A percentile compares a stretch with the other conserved stretches of the same genome.
Evolutionary conservation across 179 eudicot genomes (phyloP).

Genomic region (Carnegiea gigantea): DNA sequence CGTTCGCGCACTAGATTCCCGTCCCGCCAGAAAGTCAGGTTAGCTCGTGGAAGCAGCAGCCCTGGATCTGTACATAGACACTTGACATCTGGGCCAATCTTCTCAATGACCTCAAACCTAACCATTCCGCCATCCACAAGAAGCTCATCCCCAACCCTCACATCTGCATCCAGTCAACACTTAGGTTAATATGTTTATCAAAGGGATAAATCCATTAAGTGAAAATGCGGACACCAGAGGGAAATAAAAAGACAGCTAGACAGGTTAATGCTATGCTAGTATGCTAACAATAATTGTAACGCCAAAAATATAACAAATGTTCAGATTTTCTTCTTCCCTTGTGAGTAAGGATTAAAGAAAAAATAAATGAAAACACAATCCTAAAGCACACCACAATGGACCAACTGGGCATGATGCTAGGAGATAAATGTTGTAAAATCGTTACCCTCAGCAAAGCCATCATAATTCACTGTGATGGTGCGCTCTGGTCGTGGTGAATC

Average conservation of each 20-base stretch:
- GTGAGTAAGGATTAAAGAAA: not conserved
- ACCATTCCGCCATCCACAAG: conserved; percentile 99
- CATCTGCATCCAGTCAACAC: conserved; percentile 49
- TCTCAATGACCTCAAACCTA: conserved; percentile 87
- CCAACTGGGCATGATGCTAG: not conserved
- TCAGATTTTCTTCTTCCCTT: not conserved
- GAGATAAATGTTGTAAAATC: conserved; percentile 7
- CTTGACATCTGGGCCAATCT: conserved; percentile 96
- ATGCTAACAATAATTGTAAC: not conserved
- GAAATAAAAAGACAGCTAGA: not conserved
- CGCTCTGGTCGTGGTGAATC: conserved; percentile 61
- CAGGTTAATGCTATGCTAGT: not conserved
- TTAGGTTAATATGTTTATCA: not conserved
- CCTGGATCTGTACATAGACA: conserved; percentile 90
- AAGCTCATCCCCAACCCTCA: conserved; percentile 83
- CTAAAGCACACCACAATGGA: not conserved
- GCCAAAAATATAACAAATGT: not conserved
- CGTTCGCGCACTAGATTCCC: conserved; percentile 90
- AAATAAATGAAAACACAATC: not conserved
- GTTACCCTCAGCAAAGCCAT: conserved; percentile 95
- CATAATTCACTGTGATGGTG: conserved; percentile 83
- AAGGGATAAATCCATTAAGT: not conserved
- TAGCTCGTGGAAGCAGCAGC: conserved; percentile 86
- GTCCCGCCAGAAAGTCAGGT: conserved; percentile 88
- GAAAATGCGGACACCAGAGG: not conserved